phyloP scores from a whole-genome alignment of 164 flowering plant genomes.

The Magnolia changhungtana region DNA sequence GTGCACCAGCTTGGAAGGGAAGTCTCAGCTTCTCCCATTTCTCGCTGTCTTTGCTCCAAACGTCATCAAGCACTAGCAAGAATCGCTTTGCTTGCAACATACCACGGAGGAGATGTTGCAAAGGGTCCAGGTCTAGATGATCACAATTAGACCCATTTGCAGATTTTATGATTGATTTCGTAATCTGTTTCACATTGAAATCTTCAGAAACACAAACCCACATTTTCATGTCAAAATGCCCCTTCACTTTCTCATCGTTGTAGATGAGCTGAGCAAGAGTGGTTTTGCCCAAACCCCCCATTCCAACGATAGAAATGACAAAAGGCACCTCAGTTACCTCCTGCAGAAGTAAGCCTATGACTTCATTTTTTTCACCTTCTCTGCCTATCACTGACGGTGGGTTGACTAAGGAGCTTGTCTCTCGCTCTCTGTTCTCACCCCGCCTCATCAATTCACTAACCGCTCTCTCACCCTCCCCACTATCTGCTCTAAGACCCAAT shows the following conservation, averaged over 20 bases:
- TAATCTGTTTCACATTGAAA: background rate
- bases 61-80: constrained; percentile 7
- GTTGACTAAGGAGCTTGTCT: no score
- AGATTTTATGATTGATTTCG: background rate
- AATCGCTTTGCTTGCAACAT: background rate
- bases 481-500: no score
- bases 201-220: constrained; percentile 9
- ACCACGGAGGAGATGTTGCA: background rate
- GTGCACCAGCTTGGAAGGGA: background rate
- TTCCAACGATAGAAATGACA: background rate
- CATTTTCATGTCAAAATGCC: background rate
- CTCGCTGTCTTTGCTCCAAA: background rate
- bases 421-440: no score
- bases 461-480: no score
- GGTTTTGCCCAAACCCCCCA: background rate
- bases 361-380: no score
- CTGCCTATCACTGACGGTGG: no score
- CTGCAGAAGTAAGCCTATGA: no score
- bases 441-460: no score
- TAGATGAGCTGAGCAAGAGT: background rate
- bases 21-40: background rate
- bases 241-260: background rate
- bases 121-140: background rate
- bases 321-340: no score
- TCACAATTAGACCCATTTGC: no score